Conservation (phyloP, 2,329 filamentous ascomycete species). For the Colletotrichum noveboracense region DNA sequence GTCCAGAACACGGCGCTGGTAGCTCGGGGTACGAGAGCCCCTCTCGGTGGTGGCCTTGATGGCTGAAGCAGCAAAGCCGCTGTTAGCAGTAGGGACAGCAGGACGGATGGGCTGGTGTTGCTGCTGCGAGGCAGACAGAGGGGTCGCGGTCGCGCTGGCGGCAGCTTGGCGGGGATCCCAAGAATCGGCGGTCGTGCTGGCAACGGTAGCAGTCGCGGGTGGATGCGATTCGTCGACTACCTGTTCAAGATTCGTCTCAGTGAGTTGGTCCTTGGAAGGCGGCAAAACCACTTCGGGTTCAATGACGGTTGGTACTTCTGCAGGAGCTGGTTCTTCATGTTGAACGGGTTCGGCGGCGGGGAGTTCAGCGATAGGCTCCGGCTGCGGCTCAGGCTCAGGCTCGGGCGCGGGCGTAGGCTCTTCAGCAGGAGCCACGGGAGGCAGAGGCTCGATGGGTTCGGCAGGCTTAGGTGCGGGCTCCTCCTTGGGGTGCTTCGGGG, state of each 20-base stretch:
- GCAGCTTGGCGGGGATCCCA: constrained; percentile 72
- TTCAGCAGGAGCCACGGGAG: constrained; percentile 26
- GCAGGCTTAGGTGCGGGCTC: constrained; percentile 49
- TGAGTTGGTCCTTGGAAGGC: constrained; percentile 82
- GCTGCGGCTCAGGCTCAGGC: constrained; percentile 39
- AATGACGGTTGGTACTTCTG: constrained; percentile 38
- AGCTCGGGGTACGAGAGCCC: constrained; percentile 74
- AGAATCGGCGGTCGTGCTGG: constrained; percentile 88
- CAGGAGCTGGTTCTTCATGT: constrained; percentile 28
- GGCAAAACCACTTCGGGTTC: constrained; percentile 63
- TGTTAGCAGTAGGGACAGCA: constrained; percentile 32
- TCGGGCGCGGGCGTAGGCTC: constrained; percentile 25
- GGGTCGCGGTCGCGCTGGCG: constrained; percentile 67
- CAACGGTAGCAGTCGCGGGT: constrained; percentile 79
- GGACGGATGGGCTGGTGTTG: constrained; percentile 64
- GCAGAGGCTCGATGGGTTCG: constrained; percentile 47
- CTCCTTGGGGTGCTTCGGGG: constrained; percentile 57
- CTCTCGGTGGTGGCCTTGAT: constrained; percentile 75
- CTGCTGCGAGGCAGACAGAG: constrained; percentile 67
- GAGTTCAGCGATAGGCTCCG: constrained; percentile 39
- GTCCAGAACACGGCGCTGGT: constrained; percentile 85
- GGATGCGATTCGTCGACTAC: constrained; percentile 82
- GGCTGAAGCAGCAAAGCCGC: constrained; percentile 81
- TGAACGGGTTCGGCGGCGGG: constrained; percentile 26
- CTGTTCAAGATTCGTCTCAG: constrained; percentile 90